Evolutionary conservation across 2,329 filamentous ascomycete genomes (phyloP), one percentile per base, ranked within the genome.

Genomic region (Aspergillus luchuensis): DNA sequence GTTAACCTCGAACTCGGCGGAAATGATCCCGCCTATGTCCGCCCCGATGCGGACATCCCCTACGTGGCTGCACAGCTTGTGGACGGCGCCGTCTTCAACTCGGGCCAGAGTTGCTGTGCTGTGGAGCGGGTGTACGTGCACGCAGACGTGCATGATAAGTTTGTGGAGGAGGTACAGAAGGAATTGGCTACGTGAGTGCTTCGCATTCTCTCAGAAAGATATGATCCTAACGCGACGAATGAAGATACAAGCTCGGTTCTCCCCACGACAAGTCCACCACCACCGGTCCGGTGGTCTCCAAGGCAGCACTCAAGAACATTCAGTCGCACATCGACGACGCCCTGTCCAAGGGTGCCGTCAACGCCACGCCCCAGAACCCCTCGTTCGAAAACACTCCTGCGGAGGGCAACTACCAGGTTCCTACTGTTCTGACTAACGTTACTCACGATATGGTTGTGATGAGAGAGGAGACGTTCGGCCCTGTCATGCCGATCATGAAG

Each of bases 1-100:
- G 90, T 97, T 43, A 91, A 92, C 7, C 84, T 97, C 43, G 93
- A 97, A 78, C 87, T 97, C 23, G 93, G 93, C 65, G 93, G 93
- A 66, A 97, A 97, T 72, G 93, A 97, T 72, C 91, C 93, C 3
- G 92, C 92, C 15, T 97, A 97, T 70, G 84, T 97, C 56, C 84
- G 93, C 59, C 81, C 81, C 5, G 93, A 97, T 68, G 91, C 94
- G 0, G 91, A 97, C 72, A 77, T 97, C 56, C 86, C 86, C 56
- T 96, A 92, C 89, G 92, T 89, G 0, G 93, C 93, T 0, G 92
- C 90, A 67, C 91, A 97, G 77, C 92, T 97, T 69, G 92, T 97
- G 10, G 93, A 97, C 66, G 92, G 92, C 30, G 89, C 91, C 5
- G 81, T 97, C 48, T 97, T 97, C 82, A 97, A 97, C 81, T 96